Conservation (phyloP, 78 protist genomes). For the Bigelowiella natans region DNA sequence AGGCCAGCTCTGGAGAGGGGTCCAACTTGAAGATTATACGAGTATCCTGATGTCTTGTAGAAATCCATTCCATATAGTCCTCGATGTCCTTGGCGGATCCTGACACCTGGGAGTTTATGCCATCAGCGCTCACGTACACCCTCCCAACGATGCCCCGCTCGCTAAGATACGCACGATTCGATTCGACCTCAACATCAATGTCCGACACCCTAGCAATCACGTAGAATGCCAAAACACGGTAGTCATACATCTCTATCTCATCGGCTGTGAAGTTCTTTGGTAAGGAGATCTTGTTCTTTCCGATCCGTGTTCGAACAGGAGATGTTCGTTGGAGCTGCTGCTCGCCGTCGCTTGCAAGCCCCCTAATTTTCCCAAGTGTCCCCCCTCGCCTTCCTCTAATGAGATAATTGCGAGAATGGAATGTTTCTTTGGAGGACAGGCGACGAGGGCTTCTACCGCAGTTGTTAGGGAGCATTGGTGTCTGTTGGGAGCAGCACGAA, state of each 20-base stretch:
- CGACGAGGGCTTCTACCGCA: no score
- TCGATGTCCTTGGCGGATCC: not conserved
- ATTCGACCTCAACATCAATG: not conserved
- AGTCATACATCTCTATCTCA: not conserved
- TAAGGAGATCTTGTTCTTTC: not conserved
- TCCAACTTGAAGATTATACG: not conserved
- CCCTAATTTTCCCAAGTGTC: no score
- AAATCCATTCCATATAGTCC: not conserved
- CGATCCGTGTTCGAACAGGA: no score
- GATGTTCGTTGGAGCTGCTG: no score
- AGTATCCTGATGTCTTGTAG: not conserved
- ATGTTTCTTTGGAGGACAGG: no score
- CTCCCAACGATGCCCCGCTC: slow-evolving; percentile 10
- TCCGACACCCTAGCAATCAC: not conserved
- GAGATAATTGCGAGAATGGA: no score
- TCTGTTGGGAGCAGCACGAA: no score
- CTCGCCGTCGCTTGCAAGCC: no score
- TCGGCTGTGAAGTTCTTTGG: not conserved
- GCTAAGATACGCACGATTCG: not conserved
- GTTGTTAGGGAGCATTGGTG: no score
- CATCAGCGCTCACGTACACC: slow-evolving; percentile 12
- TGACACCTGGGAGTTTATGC: slow-evolving; percentile 5
- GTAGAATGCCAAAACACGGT: slow-evolving; percentile 15
- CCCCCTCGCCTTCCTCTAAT: no score
- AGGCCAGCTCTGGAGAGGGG: not conserved